These are phyloP conservation scores for Leucoagaricus sp. DNA, from an alignment of 1,284 basidiomycete genomes.

Conservation along the genomic window DNA sequence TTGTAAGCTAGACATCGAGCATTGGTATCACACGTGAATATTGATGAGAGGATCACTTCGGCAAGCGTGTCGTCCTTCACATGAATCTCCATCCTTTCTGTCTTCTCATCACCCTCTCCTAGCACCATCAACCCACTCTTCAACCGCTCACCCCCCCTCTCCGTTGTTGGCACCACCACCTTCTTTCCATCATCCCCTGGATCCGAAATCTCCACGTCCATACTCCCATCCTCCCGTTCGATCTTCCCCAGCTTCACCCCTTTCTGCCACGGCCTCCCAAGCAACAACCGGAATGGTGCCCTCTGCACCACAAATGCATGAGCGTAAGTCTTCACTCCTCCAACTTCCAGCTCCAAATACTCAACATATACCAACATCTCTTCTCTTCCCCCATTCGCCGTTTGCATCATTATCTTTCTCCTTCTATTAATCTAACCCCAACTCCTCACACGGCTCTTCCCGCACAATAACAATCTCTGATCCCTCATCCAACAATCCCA, in stretches of 20 bases:
- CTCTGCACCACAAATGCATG: conserved; percentile 8
- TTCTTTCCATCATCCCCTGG: no score
- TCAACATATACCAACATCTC: conserved; percentile 16
- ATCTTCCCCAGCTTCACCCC: no score
- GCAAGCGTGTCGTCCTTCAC: neutral
- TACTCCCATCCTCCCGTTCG: no score
- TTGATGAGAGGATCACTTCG: conserved; percentile 2
- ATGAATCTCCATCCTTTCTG: neutral
- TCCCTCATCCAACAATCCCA: no score
- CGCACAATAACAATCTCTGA: conserved; percentile 18
- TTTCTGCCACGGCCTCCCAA: no score
- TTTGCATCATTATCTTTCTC: no score
- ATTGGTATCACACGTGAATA: conserved; percentile 5
- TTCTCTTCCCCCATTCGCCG: conserved; percentile 19
- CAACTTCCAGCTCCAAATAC: conserved; percentile 17
- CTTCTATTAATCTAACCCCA: conserved; percentile 18
- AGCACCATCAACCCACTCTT: no score
- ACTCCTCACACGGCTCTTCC: conserved; percentile 19
- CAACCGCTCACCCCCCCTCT: no score
- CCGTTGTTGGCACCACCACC: no score
- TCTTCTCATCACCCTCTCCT: neutral
- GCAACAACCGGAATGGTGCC: conserved; percentile 4
- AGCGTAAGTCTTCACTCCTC: neutral
- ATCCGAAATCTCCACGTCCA: no score
- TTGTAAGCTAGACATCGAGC: no score